Conservation (phyloP, 768 basidiomycete species). For the Lyophyllum decastes region DNA sequence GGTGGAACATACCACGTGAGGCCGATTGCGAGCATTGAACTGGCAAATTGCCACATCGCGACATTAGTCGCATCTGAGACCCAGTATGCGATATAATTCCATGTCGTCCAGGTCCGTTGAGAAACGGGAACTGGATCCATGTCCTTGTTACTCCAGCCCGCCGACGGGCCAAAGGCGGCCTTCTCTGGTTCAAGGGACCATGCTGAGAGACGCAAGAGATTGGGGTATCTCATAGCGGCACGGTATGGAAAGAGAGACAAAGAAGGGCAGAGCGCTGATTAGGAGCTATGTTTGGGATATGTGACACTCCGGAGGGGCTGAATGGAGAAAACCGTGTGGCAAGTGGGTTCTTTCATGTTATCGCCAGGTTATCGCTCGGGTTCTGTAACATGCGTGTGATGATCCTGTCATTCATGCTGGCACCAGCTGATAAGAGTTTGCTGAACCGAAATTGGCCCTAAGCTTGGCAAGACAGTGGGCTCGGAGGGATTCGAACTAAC, state of each 20-base stretch:
- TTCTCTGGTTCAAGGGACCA: slow-evolving; percentile 50
- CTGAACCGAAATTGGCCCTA: background rate
- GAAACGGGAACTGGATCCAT: slow-evolving; percentile 74
- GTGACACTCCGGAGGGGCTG: background rate
- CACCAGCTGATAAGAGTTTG: background rate
- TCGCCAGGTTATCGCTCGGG: background rate
- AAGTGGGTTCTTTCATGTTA: background rate
- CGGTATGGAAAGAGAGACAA: background rate
- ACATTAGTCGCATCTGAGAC: slow-evolving; percentile 50
- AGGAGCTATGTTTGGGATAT: background rate
- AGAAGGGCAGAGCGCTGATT: background rate
- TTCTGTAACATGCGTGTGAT: background rate
- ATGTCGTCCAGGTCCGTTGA: slow-evolving; percentile 65
- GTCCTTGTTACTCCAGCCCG: slow-evolving; percentile 71
- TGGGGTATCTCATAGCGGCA: background rate
- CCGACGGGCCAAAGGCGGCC: slow-evolving; percentile 57
- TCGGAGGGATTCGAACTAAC: no score
- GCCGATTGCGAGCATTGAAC: slow-evolving; percentile 75
- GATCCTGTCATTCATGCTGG: background rate
- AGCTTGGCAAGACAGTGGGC: no score
- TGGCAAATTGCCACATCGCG: slow-evolving; percentile 62
- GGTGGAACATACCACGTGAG: slow-evolving; percentile 58
- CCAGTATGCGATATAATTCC: slow-evolving; percentile 69
- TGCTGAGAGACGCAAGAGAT: background rate
- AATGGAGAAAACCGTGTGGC: background rate